Evolutionary conservation across 805 yeast species (phyloP), one percentile per base, ranked within the genome.

Genomic region (Lipomyces orientalis): DNA sequence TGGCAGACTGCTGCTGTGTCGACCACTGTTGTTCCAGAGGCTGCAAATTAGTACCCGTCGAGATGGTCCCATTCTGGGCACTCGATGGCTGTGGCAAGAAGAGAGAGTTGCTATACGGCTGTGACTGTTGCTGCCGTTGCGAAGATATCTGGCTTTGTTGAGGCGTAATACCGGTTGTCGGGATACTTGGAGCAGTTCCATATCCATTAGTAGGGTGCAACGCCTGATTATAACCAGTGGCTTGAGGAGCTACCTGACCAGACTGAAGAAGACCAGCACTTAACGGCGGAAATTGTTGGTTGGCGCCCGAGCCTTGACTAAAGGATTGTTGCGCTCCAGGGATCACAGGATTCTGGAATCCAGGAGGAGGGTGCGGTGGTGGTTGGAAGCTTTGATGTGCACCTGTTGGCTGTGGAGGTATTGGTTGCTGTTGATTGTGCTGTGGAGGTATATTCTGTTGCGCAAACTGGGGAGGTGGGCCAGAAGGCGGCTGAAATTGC

Each of bases 101-200:
- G 22, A 19, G 8, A 22, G 52, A 14, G 34, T 16, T 19, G 46
- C 29, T 25, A 56, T 25, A 31, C 61, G 54, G 73, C 22, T 43
- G 35, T 14, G 43, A 14, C 29, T 46, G 66, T 56, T 55, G 62
- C 59, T 57, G 65, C 35, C 34, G 57, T 39, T 61, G 65, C 16
- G 54, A 19, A 14, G 34, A 57, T 4, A 46, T 43, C 49, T 43
- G 49, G 22, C 49, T 12, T 43, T 43, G 22, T 19, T 43, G 49
- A 43, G 5, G 16, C n/a, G 49, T 16, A 43, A n/a, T n/a, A 43
- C 49, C 49, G 22, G 49, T 19, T 16, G 58, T 68, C 60, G 62
- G 71, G 34, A 54, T 67, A 54, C 8, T 43, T 43, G 16, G 22
- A 10, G 19, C 55, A 51, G 68, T 49, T 58, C 58, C 64, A 6